Evolutionary conservation across 1,139 yeast species (phyloP), one percentile per base, ranked within the genome.

Genomic region (Keqinozyma sinolaborantium): DNA sequence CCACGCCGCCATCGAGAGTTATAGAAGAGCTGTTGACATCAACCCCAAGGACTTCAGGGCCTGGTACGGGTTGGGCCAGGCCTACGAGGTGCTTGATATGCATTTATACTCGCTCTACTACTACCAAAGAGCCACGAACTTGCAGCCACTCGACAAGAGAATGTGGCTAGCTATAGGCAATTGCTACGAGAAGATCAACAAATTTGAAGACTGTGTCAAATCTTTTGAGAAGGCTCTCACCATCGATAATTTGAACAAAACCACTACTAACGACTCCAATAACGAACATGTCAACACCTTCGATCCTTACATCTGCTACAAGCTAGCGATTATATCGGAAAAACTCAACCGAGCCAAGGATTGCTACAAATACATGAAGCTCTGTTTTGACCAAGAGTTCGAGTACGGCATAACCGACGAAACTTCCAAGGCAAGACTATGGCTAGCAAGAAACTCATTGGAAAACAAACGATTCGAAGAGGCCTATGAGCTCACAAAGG

Each of bases 11-110:
- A 92, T 94, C 33, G 97, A 92, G 60, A 82, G 95, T 34, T 94
- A 94, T 53, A 66, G 98, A 43, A 68, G 95, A 31, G 98, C 98
- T 0, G 95, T 90, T 1, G 92, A 88, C 53, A 83, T 90, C 5
- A 87, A 87, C 48, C 77, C 81, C 28, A 82, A 84, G 50, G 98
- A 94, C 56, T 94, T 85, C 56, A 70, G 97, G 32, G 98, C 98
- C 0, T 94, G 98, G 99, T 92, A 92, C 57, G 98, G 98, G 1
- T 66, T 94, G 33, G 99, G 98, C 0, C 98, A 92, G 57, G 97
- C 98, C 1, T 94, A 94, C 53, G 98, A 94, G 55, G 95, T 94
- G 12, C 65, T 92, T 37, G 97, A 92, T 47, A 90, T 90, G 97
- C 95, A 86, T 54, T 69, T 87, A 45, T 94, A 90, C 51, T 92